phyloP scores from a whole-genome alignment of 495 filamentous ascomycete species.

The Pyrenula massariospora region DNA sequence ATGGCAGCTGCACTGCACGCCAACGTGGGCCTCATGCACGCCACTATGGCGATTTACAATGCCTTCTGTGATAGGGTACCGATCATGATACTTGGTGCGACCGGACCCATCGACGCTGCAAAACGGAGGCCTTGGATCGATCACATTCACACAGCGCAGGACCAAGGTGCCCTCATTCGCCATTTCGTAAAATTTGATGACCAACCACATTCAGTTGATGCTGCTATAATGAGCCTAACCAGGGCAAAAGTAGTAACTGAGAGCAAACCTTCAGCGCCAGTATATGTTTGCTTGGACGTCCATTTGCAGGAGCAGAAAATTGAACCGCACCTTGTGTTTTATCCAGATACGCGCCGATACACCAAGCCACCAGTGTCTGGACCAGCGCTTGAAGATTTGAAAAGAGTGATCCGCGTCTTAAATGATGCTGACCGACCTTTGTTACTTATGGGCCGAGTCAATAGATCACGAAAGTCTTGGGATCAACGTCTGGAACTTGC shows the following conservation, averaged over 20 bases:
- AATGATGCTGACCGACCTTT: slow-evolving; percentile 3
- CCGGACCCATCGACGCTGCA: slow-evolving; percentile 7
- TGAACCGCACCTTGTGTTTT: slow-evolving; percentile 2
- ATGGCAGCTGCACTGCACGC: slow-evolving; percentile 10
- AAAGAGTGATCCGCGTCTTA: neutral
- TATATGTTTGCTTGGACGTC: slow-evolving; percentile 8
- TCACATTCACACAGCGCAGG: slow-evolving; percentile 7
- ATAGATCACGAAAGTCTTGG: slow-evolving; percentile 5
- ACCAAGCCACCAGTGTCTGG: neutral
- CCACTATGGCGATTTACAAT: slow-evolving; percentile 10
- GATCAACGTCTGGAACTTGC: slow-evolving; percentile 6
- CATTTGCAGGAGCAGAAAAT: slow-evolving; percentile 7
- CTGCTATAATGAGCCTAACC: slow-evolving; percentile 7
- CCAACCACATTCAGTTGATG: slow-evolving; percentile 7
- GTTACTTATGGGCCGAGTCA: slow-evolving; percentile 8
- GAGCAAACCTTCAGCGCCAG: slow-evolving; percentile 5
- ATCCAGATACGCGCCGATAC: slow-evolving; percentile 3
- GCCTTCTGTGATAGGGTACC: slow-evolving; percentile 9
- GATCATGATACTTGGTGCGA: slow-evolving; percentile 9
- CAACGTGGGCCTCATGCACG: slow-evolving; percentile 11
- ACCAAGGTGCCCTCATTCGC: slow-evolving; percentile 8
- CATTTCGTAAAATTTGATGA: slow-evolving; percentile 11
- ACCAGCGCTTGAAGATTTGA: neutral
- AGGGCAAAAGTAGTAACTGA: slow-evolving; percentile 2
- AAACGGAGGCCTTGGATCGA: slow-evolving; percentile 11